phyloP scores from a whole-genome alignment of 1,284 basidiomycete species.

The Meira nashicola region DNA sequence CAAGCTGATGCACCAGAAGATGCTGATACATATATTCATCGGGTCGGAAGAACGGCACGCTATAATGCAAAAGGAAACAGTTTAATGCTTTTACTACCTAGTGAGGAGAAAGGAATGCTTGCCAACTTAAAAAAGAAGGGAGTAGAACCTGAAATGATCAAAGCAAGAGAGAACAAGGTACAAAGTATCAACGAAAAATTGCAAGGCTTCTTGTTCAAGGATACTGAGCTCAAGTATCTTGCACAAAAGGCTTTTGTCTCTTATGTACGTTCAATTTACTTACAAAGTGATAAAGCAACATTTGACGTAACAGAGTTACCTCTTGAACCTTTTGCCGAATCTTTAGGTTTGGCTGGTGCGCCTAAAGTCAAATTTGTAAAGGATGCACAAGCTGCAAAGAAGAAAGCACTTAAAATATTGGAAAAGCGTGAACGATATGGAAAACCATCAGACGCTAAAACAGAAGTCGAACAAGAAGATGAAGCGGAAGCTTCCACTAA shows the following conservation, averaged over 20 bases:
- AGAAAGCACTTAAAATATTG: conserved; percentile 49
- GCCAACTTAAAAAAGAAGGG: conserved; percentile 68
- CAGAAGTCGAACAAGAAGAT: not conserved
- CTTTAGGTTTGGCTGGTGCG: conserved; percentile 85
- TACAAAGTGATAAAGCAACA: conserved; percentile 89
- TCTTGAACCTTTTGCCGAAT: conserved; percentile 76
- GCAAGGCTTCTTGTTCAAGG: conserved; percentile 88
- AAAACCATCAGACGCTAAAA: no score
- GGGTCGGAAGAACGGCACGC: conserved; percentile 89
- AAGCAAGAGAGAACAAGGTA: conserved; percentile 83
- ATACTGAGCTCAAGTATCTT: conserved; percentile 94
- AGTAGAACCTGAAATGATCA: conserved; percentile 68
- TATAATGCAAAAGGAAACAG: conserved; percentile 87
- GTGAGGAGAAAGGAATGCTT: conserved; percentile 85
- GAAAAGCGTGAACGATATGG: not conserved
- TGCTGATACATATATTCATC: conserved; percentile 95
- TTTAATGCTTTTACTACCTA: conserved; percentile 76
- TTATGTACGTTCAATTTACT: conserved; percentile 84
- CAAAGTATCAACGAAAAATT: conserved; percentile 80
- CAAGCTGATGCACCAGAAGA: conserved; percentile 98
- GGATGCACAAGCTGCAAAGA: conserved; percentile 68
- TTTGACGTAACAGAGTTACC: conserved; percentile 83
- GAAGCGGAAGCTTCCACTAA: conserved; percentile 7
- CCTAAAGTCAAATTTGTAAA: conserved; percentile 89
- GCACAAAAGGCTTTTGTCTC: conserved; percentile 96